Base-by-base conservation (phyloP, 768 basidiomycete species). In the Amanita rubescens region DNA sequence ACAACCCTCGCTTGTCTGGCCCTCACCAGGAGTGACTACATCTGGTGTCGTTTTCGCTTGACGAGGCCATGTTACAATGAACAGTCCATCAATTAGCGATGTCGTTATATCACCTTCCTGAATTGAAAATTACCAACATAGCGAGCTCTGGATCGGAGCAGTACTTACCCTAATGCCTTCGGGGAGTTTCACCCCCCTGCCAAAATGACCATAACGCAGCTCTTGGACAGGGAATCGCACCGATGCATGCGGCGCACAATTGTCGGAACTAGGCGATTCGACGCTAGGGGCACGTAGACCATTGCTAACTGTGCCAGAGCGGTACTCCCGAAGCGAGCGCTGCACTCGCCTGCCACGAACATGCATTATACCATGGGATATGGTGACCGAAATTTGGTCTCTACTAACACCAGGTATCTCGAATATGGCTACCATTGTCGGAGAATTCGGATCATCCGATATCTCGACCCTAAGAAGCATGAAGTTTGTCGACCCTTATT, bases 381-480 rank as follows among this genome's bases (percentile, higher is more conserved):
- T 63, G n/a, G 63, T 58, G 2, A 77, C 56, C 0, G 63, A 53
- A 0, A 78, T 62, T 25, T 73, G 67, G 11, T 61, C 58, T 8
- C 62, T 68, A 44, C 65, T 68, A 43, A 78, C 68, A 15, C 75
- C 77, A 32, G 77, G 77, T 12, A 78, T 57, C 55, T 78, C 77
- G 49, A 76, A 70, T 6, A 72, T 65, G 5, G 72, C 75, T 2
- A 65, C 54, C 5, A 71, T 49, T 17, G 57, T 70, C 8, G 66
- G 54, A 1, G 64, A 66, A 5, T 58, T 63, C 6, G 69, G 67
- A 49, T 76, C 69, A 45, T 76, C 71, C 14, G 74, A 60, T 15
- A 76, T 55, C 51, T 75, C 74, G 67, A 75, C 70, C 45, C 77
- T 77, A 22, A 20, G 11, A 17, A 17, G 51, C 35, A 55, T 59